A percentile compares a stretch with the other conserved stretches of the same genome.
Conservation (phyloP, 495 filamentous ascomycete species). For the Thermothielavioides terrestris region DNA sequence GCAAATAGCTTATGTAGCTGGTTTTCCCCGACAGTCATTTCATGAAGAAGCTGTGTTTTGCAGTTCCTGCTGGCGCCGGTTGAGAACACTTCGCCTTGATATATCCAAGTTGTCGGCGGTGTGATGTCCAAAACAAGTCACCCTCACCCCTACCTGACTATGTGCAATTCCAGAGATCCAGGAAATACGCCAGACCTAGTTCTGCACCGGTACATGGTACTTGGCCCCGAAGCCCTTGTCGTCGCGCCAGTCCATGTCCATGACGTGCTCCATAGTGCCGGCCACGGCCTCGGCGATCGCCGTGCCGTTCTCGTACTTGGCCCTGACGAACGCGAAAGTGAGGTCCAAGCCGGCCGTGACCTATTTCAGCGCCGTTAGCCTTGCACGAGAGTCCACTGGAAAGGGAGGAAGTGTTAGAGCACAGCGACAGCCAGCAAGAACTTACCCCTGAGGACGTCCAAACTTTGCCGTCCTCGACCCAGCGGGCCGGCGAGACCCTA, state of each 20-base stretch:
- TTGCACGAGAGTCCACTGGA: not conserved
- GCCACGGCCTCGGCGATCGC: conserved; percentile 5
- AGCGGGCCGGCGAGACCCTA: conserved; percentile 18
- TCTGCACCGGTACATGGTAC: conserved; percentile 5
- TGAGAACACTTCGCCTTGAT: too few relatives aligned
- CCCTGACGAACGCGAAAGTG: conserved; percentile 13
- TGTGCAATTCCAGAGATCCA: too few relatives aligned
- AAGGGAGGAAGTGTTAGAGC: not conserved
- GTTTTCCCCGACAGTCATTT: too few relatives aligned
- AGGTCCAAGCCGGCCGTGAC: conserved; percentile 16
- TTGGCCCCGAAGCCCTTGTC: conserved; percentile 11
- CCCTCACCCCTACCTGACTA: too few relatives aligned
- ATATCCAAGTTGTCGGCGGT: too few relatives aligned
- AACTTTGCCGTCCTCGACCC: conserved; percentile 23
- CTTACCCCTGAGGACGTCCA: conserved; percentile 21
- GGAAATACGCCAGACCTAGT: not conserved
- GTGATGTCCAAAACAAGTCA: too few relatives aligned
- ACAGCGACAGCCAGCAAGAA: too few relatives aligned
- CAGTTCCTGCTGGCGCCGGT: too few relatives aligned
- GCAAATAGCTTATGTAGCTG: too few relatives aligned
- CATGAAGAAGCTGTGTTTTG: too few relatives aligned
- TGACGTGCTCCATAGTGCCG: conserved; percentile 7
- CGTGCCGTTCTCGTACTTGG: conserved; percentile 15
- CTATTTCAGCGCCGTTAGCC: not conserved
- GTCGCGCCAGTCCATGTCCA: conserved; percentile 9